phyloP scores from a whole-genome alignment of 208 protist genomes.

The Leishmania mexicana region DNA sequence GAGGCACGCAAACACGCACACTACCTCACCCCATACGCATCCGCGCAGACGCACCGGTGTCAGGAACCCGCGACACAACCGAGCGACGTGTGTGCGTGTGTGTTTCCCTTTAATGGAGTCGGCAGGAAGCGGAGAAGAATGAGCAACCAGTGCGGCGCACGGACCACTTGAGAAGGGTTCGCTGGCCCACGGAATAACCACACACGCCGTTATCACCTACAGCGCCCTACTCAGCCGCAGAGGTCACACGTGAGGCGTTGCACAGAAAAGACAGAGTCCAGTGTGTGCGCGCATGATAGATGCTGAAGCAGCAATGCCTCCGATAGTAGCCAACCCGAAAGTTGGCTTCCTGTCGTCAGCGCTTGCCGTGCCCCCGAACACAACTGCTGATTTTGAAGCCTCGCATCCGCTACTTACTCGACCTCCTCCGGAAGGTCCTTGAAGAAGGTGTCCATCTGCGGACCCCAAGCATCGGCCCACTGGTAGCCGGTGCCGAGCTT shows the following conservation, averaged over 20 bases:
- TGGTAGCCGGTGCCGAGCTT: constrained; percentile 90
- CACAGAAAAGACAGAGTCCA: background rate
- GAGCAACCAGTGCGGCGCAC: background rate
- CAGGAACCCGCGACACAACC: background rate
- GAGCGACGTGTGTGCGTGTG: background rate
- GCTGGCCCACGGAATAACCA: background rate
- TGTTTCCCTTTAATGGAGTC: background rate
- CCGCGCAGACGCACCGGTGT: background rate
- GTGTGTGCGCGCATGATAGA: background rate
- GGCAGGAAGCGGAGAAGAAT: background rate
- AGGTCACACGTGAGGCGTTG: background rate
- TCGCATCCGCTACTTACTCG: constrained; percentile 36
- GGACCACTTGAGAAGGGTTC: background rate
- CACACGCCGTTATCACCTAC: background rate
- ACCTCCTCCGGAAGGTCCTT: constrained; percentile 80
- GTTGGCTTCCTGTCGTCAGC: background rate
- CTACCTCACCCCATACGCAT: background rate
- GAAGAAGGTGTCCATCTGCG: constrained; percentile 78
- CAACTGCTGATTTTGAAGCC: background rate
- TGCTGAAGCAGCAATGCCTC: background rate
- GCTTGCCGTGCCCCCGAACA: background rate
- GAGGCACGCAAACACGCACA: background rate
- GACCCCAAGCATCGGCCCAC: constrained; percentile 89
- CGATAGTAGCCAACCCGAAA: background rate
- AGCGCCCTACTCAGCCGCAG: background rate